Base-by-base conservation (phyloP, 2,329 filamentous ascomycete species). In the Microascus cirrosus region DNA sequence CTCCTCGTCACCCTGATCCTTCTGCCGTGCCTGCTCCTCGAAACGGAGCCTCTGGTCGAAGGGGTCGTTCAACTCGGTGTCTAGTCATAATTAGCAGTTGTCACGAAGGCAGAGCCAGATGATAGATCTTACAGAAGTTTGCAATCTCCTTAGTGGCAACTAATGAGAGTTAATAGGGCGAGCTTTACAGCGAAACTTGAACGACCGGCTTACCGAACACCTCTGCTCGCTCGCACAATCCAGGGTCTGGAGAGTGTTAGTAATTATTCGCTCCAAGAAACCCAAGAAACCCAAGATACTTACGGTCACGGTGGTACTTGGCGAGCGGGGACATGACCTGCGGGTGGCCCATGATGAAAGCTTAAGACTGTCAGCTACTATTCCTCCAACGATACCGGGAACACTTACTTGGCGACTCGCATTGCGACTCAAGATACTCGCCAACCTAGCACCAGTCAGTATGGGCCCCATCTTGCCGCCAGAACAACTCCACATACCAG, bases 1-100 rank as follows among this genome's bases (percentile, higher is more conserved):
- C 76, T 99, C 95, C 65, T 97, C 91, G 64, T 99, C 95, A 69
- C 95, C 94, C 75, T 95, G 90, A 7, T 85, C 90, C 83, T 97
- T 97, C 78, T 97, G 92, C 66, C 84, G 82, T 4, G 92, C 93
- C 76, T 99, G 94, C 82, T 97, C 93, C 72, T 96, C 91, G 62
- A 75, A 75, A 24, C 91, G 85, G 62, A 93, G 76, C 61, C 94
- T 84, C 78, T 99, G 94, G 73, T 96, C 92, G 67, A 95, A 93
- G 59, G 93, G 91, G 67, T 96, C 90, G 79, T 75, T 75, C 81
- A 99, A 86, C 83, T 99, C 94, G 45, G 93, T 97, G 76, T 96
- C 68, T 70, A 54, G n/a, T 2, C 45, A 22, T n/a, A n/a, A 8
- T 24, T 20, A 50, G 45, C n/a, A 50, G 45, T 20, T 12, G 45